Evolutionary conservation across 1,139 yeast species (phyloP).

Genomic region (Lodderomyces beijingensis): DNA sequence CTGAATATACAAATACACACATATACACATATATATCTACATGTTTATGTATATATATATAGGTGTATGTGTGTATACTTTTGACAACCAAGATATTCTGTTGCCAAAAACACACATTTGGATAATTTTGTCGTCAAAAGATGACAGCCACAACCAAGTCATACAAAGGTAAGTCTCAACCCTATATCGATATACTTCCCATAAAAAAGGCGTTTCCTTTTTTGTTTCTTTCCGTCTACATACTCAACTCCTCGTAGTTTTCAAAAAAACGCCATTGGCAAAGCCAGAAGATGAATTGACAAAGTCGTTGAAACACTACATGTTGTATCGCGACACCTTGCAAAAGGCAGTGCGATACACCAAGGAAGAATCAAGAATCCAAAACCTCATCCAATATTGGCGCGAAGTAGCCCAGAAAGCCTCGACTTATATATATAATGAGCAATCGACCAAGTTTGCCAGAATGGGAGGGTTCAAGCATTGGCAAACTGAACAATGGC

Average conservation of each 20-base stretch:
- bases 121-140: no score
- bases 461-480: slow-evolving; percentile 14
- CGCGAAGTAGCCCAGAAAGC: slow-evolving; percentile 13
- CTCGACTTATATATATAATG: slow-evolving; percentile 15
- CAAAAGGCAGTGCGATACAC: slow-evolving; percentile 13
- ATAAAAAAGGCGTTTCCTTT: no score
- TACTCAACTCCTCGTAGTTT: no score
- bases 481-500: slow-evolving; percentile 12
- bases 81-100: no score
- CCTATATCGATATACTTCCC: no score
- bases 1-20: no score
- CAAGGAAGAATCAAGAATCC: slow-evolving; percentile 10
- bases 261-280: no score
- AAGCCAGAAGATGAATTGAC: slow-evolving; percentile 11
- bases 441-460: slow-evolving; percentile 13
- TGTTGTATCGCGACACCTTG: slow-evolving; percentile 11
- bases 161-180: no score
- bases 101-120: no score
- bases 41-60: not conserved
- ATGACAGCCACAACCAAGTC: no score
- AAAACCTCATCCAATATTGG: slow-evolving; percentile 14
- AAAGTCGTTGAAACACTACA: slow-evolving; percentile 10
- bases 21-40: not conserved
- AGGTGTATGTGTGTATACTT: no score
- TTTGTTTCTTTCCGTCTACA: no score